These are phyloP conservation scores for Cyberlindnera maclurae DNA, from an alignment of 805 yeast species.

Conservation along the genomic window DNA sequence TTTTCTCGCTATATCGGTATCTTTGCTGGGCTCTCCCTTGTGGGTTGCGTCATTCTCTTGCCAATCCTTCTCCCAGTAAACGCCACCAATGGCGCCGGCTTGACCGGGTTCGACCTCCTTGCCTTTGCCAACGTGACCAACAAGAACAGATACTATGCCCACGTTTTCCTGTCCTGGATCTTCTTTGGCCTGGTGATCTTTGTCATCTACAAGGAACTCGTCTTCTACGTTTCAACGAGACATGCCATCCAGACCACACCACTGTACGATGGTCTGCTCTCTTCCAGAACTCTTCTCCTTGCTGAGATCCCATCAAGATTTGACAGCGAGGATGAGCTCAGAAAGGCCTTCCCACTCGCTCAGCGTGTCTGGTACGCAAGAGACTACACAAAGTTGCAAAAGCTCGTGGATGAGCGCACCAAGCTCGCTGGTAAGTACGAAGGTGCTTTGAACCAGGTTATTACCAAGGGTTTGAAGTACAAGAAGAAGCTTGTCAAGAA, in stretches of 20 bases:
- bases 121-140: slow-evolving; percentile 56
- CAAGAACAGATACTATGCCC: slow-evolving; percentile 64
- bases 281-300: slow-evolving; percentile 67
- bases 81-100: slow-evolving; percentile 56
- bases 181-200: slow-evolving; percentile 61
- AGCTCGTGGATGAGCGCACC: slow-evolving; percentile 54
- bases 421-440: slow-evolving; percentile 58
- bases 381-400: slow-evolving; percentile 48
- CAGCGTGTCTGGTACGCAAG: slow-evolving; percentile 56
- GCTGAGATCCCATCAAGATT: slow-evolving; percentile 49
- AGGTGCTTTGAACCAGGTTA: slow-evolving; percentile 51
- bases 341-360: slow-evolving; percentile 57
- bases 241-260: slow-evolving; percentile 73
- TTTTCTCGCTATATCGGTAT: slow-evolving; percentile 58
- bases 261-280: slow-evolving; percentile 56
- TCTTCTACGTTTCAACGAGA: slow-evolving; percentile 62
- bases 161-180: slow-evolving; percentile 69
- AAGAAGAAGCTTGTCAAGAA: slow-evolving; percentile 54
- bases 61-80: slow-evolving; percentile 69
- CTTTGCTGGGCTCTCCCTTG: slow-evolving; percentile 29
- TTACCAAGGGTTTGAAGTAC: slow-evolving; percentile 52
- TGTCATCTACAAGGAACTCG: slow-evolving; percentile 66
- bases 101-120: slow-evolving; percentile 55
- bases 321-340: slow-evolving; percentile 42
- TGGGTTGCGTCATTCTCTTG: slow-evolving; percentile 15